Percentiles rank a stretch among this genome's conserved stretches.
phyloP scores from a whole-genome alignment of 768 basidiomycete genomes.

The Lentinus brumalis region DNA sequence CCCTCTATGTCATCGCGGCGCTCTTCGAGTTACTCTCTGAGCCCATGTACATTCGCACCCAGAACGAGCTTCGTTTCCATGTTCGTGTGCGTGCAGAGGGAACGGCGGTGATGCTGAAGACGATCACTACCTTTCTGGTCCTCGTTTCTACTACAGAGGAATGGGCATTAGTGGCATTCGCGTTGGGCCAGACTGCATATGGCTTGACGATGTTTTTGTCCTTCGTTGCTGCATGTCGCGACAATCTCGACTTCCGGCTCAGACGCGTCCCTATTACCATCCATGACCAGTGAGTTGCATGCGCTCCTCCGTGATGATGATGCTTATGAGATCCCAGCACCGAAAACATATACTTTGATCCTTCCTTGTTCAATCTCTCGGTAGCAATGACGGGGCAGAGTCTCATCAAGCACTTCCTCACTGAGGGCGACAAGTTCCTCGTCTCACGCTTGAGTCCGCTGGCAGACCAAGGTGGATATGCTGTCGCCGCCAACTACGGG shows the following conservation, averaged over 20 bases:
- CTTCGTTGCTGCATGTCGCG: constrained; percentile 45
- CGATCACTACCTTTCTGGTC: constrained; percentile 67
- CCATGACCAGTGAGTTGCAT: constrained; percentile 33
- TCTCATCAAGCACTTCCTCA: constrained; percentile 90
- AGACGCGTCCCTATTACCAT: constrained; percentile 22
- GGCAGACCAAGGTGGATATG: constrained; percentile 91
- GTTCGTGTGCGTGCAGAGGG: constrained; percentile 88
- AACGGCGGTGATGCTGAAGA: constrained; percentile 72
- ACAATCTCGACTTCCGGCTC: constrained; percentile 20
- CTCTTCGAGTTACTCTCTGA: constrained; percentile 80
- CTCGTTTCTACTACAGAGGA: constrained; percentile 48
- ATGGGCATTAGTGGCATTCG: constrained; percentile 80
- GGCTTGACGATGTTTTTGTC: constrained; percentile 54
- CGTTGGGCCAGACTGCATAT: constrained; percentile 81
- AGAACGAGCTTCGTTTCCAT: constrained; percentile 70
- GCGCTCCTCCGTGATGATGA: neutral
- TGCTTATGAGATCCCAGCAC: constrained; percentile 15
- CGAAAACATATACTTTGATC: constrained; percentile 43
- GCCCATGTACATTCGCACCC: constrained; percentile 49
- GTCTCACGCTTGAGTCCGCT: constrained; percentile 83
- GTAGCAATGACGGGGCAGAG: constrained; percentile 87
- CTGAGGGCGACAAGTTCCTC: constrained; percentile 92
- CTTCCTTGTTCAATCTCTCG: constrained; percentile 59
- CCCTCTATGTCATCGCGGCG: constrained; percentile 73
- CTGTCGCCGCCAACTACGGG: constrained; percentile 96